phyloP scores from a whole-genome alignment of 225 moss, liverwort and hornwort genomes.

The Ulota crispa region DNA sequence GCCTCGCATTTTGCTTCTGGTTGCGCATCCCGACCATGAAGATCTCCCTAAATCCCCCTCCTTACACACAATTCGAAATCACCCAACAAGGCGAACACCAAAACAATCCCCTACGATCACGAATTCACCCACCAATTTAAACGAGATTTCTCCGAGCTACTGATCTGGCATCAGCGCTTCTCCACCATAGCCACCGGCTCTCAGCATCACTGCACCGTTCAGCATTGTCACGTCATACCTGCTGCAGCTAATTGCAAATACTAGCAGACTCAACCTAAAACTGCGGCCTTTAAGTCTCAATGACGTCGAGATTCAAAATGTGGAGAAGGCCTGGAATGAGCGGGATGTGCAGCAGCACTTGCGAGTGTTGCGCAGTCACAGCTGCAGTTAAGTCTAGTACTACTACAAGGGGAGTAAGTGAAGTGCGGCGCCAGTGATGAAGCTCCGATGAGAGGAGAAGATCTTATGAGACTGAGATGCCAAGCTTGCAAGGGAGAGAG shows the following conservation, averaged over 20 bases:
- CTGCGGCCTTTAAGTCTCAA: not conserved
- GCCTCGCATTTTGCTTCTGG: conserved; percentile 54
- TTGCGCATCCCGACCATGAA: conserved; percentile 41
- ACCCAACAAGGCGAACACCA: not conserved
- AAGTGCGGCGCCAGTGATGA: not conserved
- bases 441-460: not conserved
- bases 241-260: not conserved
- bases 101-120: not conserved
- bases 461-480: not conserved
- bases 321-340: not conserved
- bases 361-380: not conserved
- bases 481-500: not conserved
- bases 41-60: not conserved
- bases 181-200: not conserved
- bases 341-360: not conserved
- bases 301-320: not conserved
- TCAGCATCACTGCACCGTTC: not conserved
- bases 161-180: not conserved
- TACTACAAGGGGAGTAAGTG: not conserved
- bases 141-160: not conserved
- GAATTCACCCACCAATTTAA: not conserved
- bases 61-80: not conserved
- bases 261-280: not conserved
- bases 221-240: not conserved
- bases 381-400: not conserved